Evolutionary conservation across 1,284 basidiomycete genomes (phyloP), one percentile per base, ranked within the genome.

Genomic region (Tremellales sp.): DNA sequence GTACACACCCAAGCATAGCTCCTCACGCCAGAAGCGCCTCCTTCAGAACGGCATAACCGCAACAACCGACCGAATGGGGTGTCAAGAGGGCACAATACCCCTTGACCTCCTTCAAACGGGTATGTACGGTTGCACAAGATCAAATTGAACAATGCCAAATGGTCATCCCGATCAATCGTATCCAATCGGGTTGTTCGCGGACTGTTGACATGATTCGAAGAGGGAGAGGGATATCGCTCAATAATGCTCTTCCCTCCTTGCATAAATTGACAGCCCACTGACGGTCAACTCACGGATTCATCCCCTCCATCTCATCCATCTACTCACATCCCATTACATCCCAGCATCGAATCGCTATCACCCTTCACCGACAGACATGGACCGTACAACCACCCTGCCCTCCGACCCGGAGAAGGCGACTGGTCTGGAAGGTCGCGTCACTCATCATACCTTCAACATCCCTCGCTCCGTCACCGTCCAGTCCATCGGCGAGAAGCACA

Each of bases 401-500:
- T 21, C 19, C 23, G 39, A 40, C 23, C 39, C 39, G 3, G 39
- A 40, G 15, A 40, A 40, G 23, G 39, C 39, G 19, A 40, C 23
- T 12, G 39, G 39, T 21, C 23, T 40, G 12, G 21, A 4, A 22
- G 39, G 39, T 22, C 39, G 23, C 10, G 8, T 23, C 5, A n/a
- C 39, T 4, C n/a, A n/a, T n/a, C n/a, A n/a, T n/a, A 15, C 15
- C 6, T 40, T 40, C 23, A 40, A 40, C 39, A 24, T 54, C 17
- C 39, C 47, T 22, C 43, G 50, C 17, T 45, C 43, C 12, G 26
- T 54, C n/a, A 54, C 49, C n/a, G 51, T 54, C 40, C 42, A 44
- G 12, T 46, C 40, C 13, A n/a, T n/a, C n/a, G 35, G 17, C 17
- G 23, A 19, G 15, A 36, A 48, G 27, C 33, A 50, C 26, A 40